These are phyloP conservation scores for Helenozyma rhizophorensis DNA, from an alignment of 805 yeast species.

Conservation along the genomic window DNA sequence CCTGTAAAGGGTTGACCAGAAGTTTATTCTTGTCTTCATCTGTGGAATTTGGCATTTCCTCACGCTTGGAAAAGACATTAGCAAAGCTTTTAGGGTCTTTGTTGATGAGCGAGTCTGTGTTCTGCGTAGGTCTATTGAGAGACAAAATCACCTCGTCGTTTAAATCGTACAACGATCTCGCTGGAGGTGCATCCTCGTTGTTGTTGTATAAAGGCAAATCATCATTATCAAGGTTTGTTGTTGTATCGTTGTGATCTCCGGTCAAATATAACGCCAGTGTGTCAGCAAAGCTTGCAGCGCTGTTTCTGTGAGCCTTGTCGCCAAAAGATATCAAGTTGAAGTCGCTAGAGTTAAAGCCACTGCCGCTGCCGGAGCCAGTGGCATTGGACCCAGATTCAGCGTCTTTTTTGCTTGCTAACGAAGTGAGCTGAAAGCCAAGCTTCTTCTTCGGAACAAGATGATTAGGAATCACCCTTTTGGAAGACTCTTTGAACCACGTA, in stretches of 20 bases:
- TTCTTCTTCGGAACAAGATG: slow-evolving; percentile 39
- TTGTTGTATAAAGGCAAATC: slow-evolving; percentile 24
- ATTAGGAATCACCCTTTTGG: slow-evolving; percentile 36
- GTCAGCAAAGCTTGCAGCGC: slow-evolving; percentile 15
- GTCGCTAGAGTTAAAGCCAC: slow-evolving; percentile 12
- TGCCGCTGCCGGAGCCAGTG: slow-evolving; percentile 2
- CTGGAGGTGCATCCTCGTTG: slow-evolving; percentile 47
- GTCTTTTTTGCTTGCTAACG: slow-evolving; percentile 15
- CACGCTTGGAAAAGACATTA: slow-evolving; percentile 36
- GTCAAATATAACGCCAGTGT: slow-evolving; percentile 10
- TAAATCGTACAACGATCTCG: slow-evolving; percentile 47
- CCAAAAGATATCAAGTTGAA: slow-evolving; percentile 38
- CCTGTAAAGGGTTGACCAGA: slow-evolving; percentile 20
- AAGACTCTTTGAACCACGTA: slow-evolving; percentile 33
- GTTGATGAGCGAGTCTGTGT: slow-evolving; percentile 37
- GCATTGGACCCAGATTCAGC: slow-evolving; percentile 4
- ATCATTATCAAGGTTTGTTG: slow-evolving; percentile 24
- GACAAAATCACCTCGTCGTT: slow-evolving; percentile 39
- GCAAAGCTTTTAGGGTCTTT: slow-evolving; percentile 43
- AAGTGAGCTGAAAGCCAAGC: slow-evolving; percentile 34
- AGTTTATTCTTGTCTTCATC: slow-evolving; percentile 10
- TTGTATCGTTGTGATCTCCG: slow-evolving; percentile 21
- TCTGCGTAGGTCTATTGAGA: slow-evolving; percentile 31
- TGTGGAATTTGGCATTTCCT: slow-evolving; percentile 6
- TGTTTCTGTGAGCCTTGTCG: slow-evolving; percentile 15